Evolutionary conservation across 2,329 filamentous ascomycete species (phyloP), one percentile per base, ranked within the genome.

Genomic region (Dendryphion nanum): DNA sequence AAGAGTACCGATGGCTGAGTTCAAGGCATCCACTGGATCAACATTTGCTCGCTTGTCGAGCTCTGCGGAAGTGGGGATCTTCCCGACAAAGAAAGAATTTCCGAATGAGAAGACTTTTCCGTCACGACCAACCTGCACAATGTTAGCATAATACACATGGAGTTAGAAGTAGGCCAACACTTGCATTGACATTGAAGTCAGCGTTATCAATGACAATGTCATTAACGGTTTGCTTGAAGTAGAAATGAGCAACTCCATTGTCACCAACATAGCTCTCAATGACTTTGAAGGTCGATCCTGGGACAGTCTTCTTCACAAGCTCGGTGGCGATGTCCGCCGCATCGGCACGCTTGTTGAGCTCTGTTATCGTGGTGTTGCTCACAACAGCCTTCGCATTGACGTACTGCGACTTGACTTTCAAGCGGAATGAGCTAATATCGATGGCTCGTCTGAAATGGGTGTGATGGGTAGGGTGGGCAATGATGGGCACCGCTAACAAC

Each of bases 171-270:
- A 18, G 33, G 18, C 5, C 17, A n/a, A 66, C 75, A 64, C 48
- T 24, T 24, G 80, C 75, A 45, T 81, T 81, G 33, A 81, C 75
- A 35, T 80, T 79, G 50, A 80, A 78, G 51, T 79, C 75, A 1
- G 74, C 76, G 48, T 81, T 81, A 48, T 81, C 78, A 42, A 82
- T 73, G 43, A 81, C 78, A 17, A 81, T 55, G 1, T 73, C 78
- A 37, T 80, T 74, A 5, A 68, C 63, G 0, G 77, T 81, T 61
- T 82, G 79, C 60, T 76, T 77, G 53, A 81, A 78, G 56, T 79
- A 71, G 45, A 80, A 75, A 49, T 82, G 78, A 1, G 68, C 69
- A 42, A 82, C 66, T 6, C 77, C 77, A 37, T 78, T 79, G 31
- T 50, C 58, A n/a, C 77, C 71, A 8, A 76, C 64, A 34, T 81